Base-by-base conservation (phyloP, 352 stramenopile genomes). In the Phytophthora sansomeana region DNA sequence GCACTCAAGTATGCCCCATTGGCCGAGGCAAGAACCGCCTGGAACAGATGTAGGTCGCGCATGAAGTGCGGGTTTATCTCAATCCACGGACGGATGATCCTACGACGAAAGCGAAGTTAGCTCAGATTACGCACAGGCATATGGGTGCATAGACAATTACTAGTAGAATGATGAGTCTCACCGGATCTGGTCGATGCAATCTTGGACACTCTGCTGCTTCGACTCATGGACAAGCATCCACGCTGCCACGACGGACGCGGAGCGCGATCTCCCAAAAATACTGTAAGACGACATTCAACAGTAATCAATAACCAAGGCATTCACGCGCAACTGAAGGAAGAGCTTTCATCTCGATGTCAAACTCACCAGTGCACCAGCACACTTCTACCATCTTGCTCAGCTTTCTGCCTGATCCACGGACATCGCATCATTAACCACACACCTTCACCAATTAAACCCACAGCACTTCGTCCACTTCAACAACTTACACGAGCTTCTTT, bases 351-450 rank as follows among this genome's bases (percentile, higher is more conserved):
- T 41, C 10, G 32, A 43, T 2, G 6, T 16, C 11, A 14, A 19
- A 43, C 47, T 13, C 55, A 93, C 85, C 85, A 93, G 69, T 93
- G 85, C 48, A 93, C 80, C 32, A 93, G 64, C 16, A 92, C 72
- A 48, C 82, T 92, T 73, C 66, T 76, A 42, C 76, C 72, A 1
- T 56, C 38, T 3, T 28, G 29, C 11, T 78, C 51, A 1, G 76
- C 78, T n/a, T 75, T 58, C 11, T 70, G 24, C 16, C 81, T 90
- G 36, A 42, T 36, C 5, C 29, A 47, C 32, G 14, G 28, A 26
- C 21, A 62, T 6, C 6, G 24, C 2, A 46, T 6, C 11, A n/a
- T 35, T n/a, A 9, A 32, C 8, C 24, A 11, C 29, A 43, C 17
- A 30, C 13, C 17, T 33, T 48, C 11, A 43, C 35, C 21, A 24